Evolutionary conservation across 371 early-diverging fungal genomes (phyloP).

Genomic region (Mucor velutinosus): DNA sequence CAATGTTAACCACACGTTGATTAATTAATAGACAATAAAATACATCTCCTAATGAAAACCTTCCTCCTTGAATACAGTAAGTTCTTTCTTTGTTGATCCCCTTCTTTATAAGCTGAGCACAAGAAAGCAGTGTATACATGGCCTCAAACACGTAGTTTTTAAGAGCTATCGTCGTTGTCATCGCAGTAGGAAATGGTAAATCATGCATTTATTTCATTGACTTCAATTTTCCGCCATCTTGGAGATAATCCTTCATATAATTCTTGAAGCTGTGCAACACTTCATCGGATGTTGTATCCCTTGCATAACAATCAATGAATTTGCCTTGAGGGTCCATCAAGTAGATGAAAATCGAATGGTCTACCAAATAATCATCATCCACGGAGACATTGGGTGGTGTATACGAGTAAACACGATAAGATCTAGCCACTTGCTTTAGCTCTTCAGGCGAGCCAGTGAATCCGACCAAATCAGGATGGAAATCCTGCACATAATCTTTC

Average conservation of each 20-base stretch:
- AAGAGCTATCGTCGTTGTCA: too few species aligned
- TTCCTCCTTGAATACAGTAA: not conserved
- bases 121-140: too few species aligned
- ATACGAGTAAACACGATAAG: conserved; percentile 87
- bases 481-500: conserved; percentile 83
- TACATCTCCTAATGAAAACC: not conserved
- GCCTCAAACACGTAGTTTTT: too few species aligned
- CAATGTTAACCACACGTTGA: not conserved
- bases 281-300: conserved; percentile 61
- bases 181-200: not conserved
- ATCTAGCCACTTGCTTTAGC: conserved; percentile 78
- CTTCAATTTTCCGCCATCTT: conserved; percentile 41
- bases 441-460: conserved; percentile 84
- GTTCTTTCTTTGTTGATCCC: too few species aligned
- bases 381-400: conserved; percentile 75
- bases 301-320: conserved; percentile 87
- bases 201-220: not conserved
- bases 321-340: conserved; percentile 87
- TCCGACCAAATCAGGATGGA: conserved; percentile 88
- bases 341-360: conserved; percentile 96
- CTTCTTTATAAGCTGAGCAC: too few species aligned
- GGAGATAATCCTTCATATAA: conserved; percentile 49
- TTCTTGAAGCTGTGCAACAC: conserved; percentile 58
- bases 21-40: not conserved
- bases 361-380: conserved; percentile 92